Evolutionary conservation across 2,329 filamentous ascomycete species (phyloP), one percentile per base, ranked within the genome.

Genomic region (Alternaria solani): DNA sequence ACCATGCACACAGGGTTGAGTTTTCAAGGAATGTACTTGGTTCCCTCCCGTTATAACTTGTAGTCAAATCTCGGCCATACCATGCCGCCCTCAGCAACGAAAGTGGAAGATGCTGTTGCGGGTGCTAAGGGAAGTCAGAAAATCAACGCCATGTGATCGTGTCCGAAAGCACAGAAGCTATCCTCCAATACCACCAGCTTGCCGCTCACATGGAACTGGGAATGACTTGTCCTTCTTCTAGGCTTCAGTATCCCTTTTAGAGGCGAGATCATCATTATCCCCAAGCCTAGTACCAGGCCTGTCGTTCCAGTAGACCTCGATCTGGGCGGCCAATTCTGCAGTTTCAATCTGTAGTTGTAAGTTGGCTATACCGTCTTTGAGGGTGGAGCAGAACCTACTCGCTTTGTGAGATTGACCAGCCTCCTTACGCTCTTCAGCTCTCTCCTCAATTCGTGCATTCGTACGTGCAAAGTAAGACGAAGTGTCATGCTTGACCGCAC

Each of bases 381-480:
- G 14, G 23, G 16, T 51, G 8, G 23, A 51, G 9, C n/a, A 26
- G 16, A 30, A 20, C 25, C n/a, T 51, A 51, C 49, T 9, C 36
- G 25, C 36, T 23, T 41, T 20, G 34, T 34, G n/a, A 26, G 11
- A 41, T 28, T 12, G 49, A 6, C 36, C 23, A 23, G 49, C 49
- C 26, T 51, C 36, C 25, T 51, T 30, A 7, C 34, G 25, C 30
- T 51, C 55, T 14, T 38, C 41, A 6, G 32, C 51, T 20, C 51
- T 38, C 32, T 41, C 30, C 30, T 52, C 47, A 7, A 51, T 55
- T 20, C 34, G 26, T 20, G 61, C 56, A 44, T 57, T 63, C 23
- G 56, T 55, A 9, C 46, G 44, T 38, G 52, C 51, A 52, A 51
- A 58, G 34, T 59, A 65, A 8, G 62, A 54, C 11, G 53, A 32